Base-by-base conservation (phyloP, 306 rosid genomes). In the Quercus glauca region DNA sequence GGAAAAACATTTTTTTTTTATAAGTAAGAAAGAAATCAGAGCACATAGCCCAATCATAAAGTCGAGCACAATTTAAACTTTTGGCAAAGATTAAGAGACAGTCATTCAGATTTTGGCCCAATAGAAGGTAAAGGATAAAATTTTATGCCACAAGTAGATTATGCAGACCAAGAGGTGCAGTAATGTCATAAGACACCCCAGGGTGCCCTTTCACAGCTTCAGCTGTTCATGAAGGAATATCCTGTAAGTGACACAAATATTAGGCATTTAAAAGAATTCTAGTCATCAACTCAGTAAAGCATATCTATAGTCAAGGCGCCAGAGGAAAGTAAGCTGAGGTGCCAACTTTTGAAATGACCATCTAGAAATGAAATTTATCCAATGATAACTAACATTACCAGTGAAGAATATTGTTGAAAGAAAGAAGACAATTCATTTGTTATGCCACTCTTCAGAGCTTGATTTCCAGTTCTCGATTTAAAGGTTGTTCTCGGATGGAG, bases 151-250 rank as follows among this genome's bases (percentile, higher is more conserved):
- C 98, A 23, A 92, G 98, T 33, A 85, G 83, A 4, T 88, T 89
- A 61, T 95, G 98, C 51, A 89, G 85, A 52, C 99, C 97, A 78
- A 92, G 97, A 71, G 99, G 99, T 13, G 94, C 94, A 12, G 98
- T 86, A 63, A 95, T 69, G 4, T 91, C 77, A 71, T 89, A 90
- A 5, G 93, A 76, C 75, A 91, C 94, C 51, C 83, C 92, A 8
- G 87, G 94, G 87, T 92, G 91, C 61, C 85, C 87, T 85, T 89
- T 95, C 1, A 94, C 96, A 61, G 99, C 99, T 85, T 89, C 96
- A 21, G 89, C 93, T 14, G 97, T 86, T 35, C 85, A 92, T 31
- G 97, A 90, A 75, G 98, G 98, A 81, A 92, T 95, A 60, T 92
- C 99, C 97, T 89, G 96, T 76, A 74, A 70, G 68, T 71, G 71